Evolutionary conservation across 139 green algal species (phyloP), one percentile per base, ranked within the genome.

Genomic region (Nannochloris sp.): DNA sequence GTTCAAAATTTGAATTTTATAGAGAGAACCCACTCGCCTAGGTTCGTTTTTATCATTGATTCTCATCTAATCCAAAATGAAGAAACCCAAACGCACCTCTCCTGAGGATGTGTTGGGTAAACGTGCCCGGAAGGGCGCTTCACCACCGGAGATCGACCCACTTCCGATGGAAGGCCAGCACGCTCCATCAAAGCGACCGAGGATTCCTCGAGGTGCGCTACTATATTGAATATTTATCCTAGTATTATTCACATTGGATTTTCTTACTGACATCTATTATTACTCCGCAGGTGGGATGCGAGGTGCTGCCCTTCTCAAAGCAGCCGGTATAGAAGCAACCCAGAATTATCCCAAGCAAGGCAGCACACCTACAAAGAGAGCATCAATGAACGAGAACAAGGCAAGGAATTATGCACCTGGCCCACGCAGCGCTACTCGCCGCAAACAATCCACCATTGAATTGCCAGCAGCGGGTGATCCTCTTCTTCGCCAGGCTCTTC

Each of bases 401-500:
- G 19, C 15, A 51, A 7, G 8, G 31, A 1, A n/a, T 31, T 2
- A 8, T 31, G 42, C 14, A 35, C 19, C 29, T 23, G 42, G 0
- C 47, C 47, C 1, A 53, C 46, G 31, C 24, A 56, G 64, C 34
- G 31, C 24, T 24, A 13, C 34, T 34, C 59, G 24, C 19, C 14
- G 13, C 13, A 36, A 48, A 1, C 55, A 15, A 2, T 3, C 13
- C 7, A 14, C n/a, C 34, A 44, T 25, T 2, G 14, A 15, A 25
- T 32, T 33, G 34, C 12, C 3, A 1, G 29, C 31, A 4, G 15
- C 35, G 25, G 25, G 36, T 34, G 42, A 56, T 58, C 65, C 37
- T 15, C 65, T 62, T 27, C 37, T 75, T 32, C 48, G 31, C 24
- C 68, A 75, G 60, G 19, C 3, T 24, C 48, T 75, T 2, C 71